These are phyloP conservation scores for Tolypocladium pustulatum DNA, from an alignment of 2,329 filamentous ascomycete genomes.

Conservation along the genomic window DNA sequence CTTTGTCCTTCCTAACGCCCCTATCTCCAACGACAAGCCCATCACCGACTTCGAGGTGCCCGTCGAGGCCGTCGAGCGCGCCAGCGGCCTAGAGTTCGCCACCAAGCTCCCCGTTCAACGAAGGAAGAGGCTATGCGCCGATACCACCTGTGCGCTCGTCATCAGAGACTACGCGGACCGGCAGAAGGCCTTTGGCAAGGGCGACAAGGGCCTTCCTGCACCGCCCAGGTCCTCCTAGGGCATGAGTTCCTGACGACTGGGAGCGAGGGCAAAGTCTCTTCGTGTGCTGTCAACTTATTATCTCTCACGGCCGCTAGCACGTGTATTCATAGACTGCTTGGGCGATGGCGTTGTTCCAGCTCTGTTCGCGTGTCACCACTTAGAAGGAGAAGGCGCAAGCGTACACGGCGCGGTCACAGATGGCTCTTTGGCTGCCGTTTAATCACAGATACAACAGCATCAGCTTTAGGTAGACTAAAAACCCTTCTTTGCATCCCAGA, in stretches of 20 bases:
- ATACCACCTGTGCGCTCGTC: constrained; percentile 70
- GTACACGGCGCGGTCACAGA: constrained; percentile 23
- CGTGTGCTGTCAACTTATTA: too few species aligned
- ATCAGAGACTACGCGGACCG: constrained; percentile 66
- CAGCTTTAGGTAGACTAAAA: background rate
- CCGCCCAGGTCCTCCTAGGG: constrained; percentile 8
- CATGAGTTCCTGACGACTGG: too few species aligned
- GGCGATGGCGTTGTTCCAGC: background rate
- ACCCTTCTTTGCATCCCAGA: too few species aligned
- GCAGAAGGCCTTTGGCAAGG: constrained; percentile 47
- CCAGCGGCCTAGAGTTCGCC: constrained; percentile 86
- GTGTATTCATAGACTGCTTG: background rate
- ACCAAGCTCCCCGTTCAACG: constrained; percentile 63
- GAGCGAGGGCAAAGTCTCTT: too few species aligned
- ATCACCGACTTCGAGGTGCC: constrained; percentile 91
- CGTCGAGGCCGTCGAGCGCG: constrained; percentile 82
- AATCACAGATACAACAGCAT: background rate
- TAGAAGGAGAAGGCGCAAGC: constrained; percentile 41
- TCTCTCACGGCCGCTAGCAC: background rate
- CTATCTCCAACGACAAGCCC: constrained; percentile 81
- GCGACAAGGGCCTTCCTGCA: constrained; percentile 10
- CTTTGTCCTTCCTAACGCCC: constrained; percentile 89
- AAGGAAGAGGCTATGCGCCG: constrained; percentile 71
- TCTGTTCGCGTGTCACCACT: background rate
- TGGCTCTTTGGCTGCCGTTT: background rate